These are phyloP conservation scores for Kwoniella newhampshirensis DNA, from an alignment of 768 basidiomycete genomes.

Conservation along the genomic window DNA sequence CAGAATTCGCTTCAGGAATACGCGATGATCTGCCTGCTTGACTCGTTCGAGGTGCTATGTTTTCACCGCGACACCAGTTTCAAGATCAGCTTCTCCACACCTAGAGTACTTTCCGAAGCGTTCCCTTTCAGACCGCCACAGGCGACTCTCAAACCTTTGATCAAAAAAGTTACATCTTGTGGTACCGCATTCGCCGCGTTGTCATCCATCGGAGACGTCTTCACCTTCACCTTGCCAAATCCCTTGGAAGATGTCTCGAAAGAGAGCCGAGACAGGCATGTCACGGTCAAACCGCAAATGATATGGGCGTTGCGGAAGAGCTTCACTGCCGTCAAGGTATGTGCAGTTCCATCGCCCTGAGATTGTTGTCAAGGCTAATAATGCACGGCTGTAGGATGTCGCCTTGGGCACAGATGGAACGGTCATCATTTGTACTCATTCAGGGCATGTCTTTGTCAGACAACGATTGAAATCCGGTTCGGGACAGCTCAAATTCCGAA, in stretches of 20 bases:
- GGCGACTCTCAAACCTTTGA: constrained; percentile 66
- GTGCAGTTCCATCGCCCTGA: too few relatives aligned
- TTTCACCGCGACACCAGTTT: constrained; percentile 73
- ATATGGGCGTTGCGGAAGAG: constrained; percentile 86
- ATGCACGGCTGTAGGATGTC: too few relatives aligned
- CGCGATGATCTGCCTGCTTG: constrained; percentile 75
- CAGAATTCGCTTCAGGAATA: constrained; percentile 72
- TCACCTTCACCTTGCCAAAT: constrained; percentile 65
- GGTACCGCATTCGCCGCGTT: constrained; percentile 81
- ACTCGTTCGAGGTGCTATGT: constrained; percentile 77
- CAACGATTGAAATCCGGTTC: constrained; percentile 59
- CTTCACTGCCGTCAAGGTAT: constrained; percentile 77
- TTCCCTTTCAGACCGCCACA: constrained; percentile 78
- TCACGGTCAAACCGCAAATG: constrained; percentile 72
- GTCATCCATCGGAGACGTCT: constrained; percentile 84
- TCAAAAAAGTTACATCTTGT: constrained; percentile 74
- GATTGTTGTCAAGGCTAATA: too few relatives aligned
- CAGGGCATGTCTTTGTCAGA: constrained; percentile 89
- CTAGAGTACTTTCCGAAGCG: constrained; percentile 73
- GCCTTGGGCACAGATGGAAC: constrained; percentile 83
- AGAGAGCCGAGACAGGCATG: constrained; percentile 53
- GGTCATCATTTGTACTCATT: constrained; percentile 87
- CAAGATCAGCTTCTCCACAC: constrained; percentile 77
- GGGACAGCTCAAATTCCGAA: constrained; percentile 66
- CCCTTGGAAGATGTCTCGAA: constrained; percentile 47